These are phyloP conservation scores for Luvunga scandens DNA, from an alignment of 345 rosid genomes.

Conservation along the genomic window DNA sequence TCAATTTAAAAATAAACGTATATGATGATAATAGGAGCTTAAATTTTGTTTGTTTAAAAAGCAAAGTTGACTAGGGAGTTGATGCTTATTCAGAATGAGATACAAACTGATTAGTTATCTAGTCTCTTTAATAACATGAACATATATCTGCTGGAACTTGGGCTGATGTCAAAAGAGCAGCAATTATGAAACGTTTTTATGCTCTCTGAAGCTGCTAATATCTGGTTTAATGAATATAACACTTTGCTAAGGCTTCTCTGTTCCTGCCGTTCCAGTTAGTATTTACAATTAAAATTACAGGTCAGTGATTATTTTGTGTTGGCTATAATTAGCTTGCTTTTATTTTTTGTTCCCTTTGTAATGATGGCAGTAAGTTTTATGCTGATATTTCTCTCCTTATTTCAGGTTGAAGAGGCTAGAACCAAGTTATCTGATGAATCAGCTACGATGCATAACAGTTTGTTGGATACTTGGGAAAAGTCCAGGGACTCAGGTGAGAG, in stretches of 20 bases:
- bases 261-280: neutral
- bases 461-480: conserved; percentile 74
- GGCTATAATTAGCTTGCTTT: neutral
- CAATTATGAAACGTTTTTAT: neutral
- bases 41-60: neutral
- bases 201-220: neutral
- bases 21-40: too few relatives aligned
- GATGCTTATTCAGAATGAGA: neutral
- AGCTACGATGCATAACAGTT: conserved; percentile 59
- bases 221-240: neutral
- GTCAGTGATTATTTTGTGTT: neutral
- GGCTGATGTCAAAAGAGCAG: too few relatives aligned
- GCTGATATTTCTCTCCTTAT: conserved; percentile 6
- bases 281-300: neutral
- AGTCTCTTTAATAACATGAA: neutral
- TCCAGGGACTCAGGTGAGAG: conserved; percentile 67
- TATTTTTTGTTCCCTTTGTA: neutral
- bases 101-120: neutral
- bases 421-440: conserved; percentile 65
- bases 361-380: neutral
- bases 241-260: neutral
- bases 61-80: neutral
- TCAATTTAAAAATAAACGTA: too few relatives aligned
- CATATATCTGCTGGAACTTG: neutral
- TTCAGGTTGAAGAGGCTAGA: conserved; percentile 74